Evolutionary conservation across 2,329 filamentous ascomycete species (phyloP), one percentile per base, ranked within the genome.

Genomic region (Cordyceps tenuipes): DNA sequence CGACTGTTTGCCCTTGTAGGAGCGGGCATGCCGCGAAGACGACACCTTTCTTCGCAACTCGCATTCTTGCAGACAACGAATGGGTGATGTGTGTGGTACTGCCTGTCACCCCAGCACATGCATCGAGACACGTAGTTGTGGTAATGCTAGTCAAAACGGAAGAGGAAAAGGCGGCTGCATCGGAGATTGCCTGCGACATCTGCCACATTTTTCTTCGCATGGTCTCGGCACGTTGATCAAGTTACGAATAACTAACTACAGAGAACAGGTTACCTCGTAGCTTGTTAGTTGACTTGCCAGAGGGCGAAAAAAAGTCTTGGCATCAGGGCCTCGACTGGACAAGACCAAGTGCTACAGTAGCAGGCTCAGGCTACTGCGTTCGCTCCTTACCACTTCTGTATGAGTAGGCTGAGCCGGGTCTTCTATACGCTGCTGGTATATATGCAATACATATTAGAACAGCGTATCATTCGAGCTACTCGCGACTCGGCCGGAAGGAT

Each of bases 161-260:
- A 41, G 13, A 26, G 26, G n/a, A 46, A 55, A 36, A 26, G 17
- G 12, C 29, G 54, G 44, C 54, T 41, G 29, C 31, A 49, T 57
- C 54, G 54, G 54, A 39, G 43, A 57, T 57, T 57, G 44, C 31
- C 43, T 57, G 54, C 31, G 19, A 26, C 17, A 53, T 41, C 43
- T 47, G 23, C 6, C 5, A 39, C 34, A 10, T 36, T 36, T 36
- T 36, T 13, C 10, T 13, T 36, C 34, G 12, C 12, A 36, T 36
- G 34, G 34, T 36, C 34, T 10, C 12, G 34, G 34, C 7, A 36
- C 34, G 12, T 36, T 36, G 29, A 29, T 7, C 29, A 29, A 29
- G 29, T 29, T 29, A 3, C 29, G 7, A 29, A 29, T 29, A 29
- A 29, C 29, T 29, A 3, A 23, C 23, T 23, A 23, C n/a, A n/a